Percentiles rank a stretch among this genome's conserved stretches.
These are phyloP conservation scores for Leptosphaerulina australis DNA, from an alignment of 2,329 filamentous ascomycete species.

Conservation along the genomic window DNA sequence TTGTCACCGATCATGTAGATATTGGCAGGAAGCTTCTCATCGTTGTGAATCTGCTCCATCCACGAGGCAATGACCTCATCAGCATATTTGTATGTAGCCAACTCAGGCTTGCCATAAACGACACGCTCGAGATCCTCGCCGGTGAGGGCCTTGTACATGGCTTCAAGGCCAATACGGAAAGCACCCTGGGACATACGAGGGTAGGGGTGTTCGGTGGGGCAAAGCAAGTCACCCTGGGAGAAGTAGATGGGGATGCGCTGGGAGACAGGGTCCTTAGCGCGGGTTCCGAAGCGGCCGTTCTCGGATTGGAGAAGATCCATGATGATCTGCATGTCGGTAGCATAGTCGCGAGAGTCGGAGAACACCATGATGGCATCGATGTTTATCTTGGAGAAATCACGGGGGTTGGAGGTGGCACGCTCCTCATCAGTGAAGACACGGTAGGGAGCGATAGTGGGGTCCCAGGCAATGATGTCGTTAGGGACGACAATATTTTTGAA, in stretches of 20 bases:
- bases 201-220: slow-evolving; percentile 63
- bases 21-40: slow-evolving; percentile 70
- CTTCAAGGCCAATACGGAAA: slow-evolving; percentile 76
- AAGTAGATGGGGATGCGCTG: slow-evolving; percentile 77
- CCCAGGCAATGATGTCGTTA: slow-evolving; percentile 75
- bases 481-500: slow-evolving; percentile 76
- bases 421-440: slow-evolving; percentile 71
- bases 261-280: slow-evolving; percentile 68
- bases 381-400: slow-evolving; percentile 73
- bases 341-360: slow-evolving; percentile 75
- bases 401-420: slow-evolving; percentile 68
- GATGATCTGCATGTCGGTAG: slow-evolving; percentile 77
- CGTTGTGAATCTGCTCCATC: slow-evolving; percentile 78
- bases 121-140: slow-evolving; percentile 75
- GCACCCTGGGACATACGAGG: slow-evolving; percentile 75
- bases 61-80: slow-evolving; percentile 74
- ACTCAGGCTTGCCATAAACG: slow-evolving; percentile 76
- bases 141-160: slow-evolving; percentile 73
- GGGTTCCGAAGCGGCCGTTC: slow-evolving; percentile 69
- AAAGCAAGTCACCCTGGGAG: slow-evolving; percentile 68
- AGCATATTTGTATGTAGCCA: slow-evolving; percentile 79
- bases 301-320: slow-evolving; percentile 73
- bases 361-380: slow-evolving; percentile 78
- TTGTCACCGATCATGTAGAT: slow-evolving; percentile 81
- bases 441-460: slow-evolving; percentile 72